Evolutionary conservation across 345 rosid genomes (phyloP).

Genomic region (Euphorbia tirucalli): DNA sequence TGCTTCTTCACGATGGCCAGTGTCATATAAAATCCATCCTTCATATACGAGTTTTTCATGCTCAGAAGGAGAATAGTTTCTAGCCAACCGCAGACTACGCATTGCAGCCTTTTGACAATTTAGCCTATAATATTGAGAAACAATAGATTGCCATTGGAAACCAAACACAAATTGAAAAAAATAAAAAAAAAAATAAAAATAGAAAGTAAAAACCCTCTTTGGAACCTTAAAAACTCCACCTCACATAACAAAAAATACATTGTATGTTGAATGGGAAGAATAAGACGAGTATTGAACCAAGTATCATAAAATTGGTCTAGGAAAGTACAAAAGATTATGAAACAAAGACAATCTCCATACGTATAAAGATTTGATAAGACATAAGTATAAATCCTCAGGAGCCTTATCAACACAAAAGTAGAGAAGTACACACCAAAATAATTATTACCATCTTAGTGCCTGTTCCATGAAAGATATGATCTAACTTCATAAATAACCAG

Average conservation of each 20-base stretch:
- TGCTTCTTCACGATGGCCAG: constrained; percentile 94
- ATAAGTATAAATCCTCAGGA: background rate
- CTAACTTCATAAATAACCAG: background rate
- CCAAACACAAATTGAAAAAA: background rate
- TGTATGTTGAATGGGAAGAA: background rate
- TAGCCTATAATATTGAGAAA: constrained; percentile 46
- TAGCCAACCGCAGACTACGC: constrained; percentile 80
- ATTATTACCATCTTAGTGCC: background rate
- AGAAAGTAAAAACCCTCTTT: background rate
- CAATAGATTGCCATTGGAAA: constrained; percentile 4
- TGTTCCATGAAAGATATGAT: background rate
- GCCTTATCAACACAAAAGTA: background rate
- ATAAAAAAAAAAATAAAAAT: no score
- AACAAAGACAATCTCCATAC: background rate
- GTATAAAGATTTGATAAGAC: background rate
- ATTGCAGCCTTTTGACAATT: constrained; percentile 95
- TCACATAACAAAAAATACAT: background rate
- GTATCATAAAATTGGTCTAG: background rate
- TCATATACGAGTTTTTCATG: constrained; percentile 92
- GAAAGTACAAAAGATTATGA: background rate
- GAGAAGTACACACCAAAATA: background rate
- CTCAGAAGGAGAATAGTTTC: constrained; percentile 75
- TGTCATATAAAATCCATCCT: constrained; percentile 94
- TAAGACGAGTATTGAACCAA: background rate
- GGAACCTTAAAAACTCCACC: background rate